A percentile compares a stretch with the other conserved stretches of the same genome.
These are phyloP conservation scores for Phalaenopsis aphrodite DNA, from an alignment of 106 monocot species.

Conservation along the genomic window DNA sequence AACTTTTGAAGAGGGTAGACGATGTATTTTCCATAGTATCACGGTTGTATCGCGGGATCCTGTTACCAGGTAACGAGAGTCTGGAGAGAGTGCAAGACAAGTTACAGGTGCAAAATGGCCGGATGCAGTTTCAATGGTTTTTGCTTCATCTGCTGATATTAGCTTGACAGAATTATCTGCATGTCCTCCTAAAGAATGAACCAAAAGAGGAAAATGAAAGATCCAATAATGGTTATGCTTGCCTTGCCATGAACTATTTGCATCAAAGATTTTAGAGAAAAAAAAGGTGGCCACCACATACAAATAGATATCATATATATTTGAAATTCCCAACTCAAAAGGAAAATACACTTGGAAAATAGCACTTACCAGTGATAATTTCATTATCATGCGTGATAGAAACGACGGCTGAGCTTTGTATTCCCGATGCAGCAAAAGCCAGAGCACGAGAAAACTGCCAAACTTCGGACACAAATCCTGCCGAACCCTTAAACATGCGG, in stretches of 20 bases:
- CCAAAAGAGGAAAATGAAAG: background rate
- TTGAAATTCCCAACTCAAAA: background rate
- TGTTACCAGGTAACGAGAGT: slow-evolving; percentile 71
- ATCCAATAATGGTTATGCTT: background rate
- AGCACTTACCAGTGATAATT: slow-evolving; percentile 58
- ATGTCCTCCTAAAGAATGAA: slow-evolving; percentile 56
- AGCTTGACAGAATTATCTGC: slow-evolving; percentile 87
- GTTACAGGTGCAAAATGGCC: slow-evolving; percentile 82
- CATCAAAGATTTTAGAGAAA: background rate
- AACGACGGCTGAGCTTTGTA: slow-evolving; percentile 63
- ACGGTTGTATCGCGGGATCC: slow-evolving; percentile 91
- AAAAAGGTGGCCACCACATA: background rate
- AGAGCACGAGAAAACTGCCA: slow-evolving; percentile 74
- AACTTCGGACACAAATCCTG: slow-evolving; percentile 43
- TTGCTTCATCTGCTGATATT: slow-evolving; percentile 71
- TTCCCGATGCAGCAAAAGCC: slow-evolving; percentile 72
- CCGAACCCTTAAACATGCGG: slow-evolving; percentile 79
- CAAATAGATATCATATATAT: background rate
- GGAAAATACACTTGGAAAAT: background rate
- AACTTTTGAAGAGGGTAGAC: slow-evolving; percentile 14
- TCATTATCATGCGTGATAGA: slow-evolving; percentile 74
- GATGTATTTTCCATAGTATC: slow-evolving; percentile 77
- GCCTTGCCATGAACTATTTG: background rate
- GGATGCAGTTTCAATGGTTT: slow-evolving; percentile 80
- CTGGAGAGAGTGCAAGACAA: slow-evolving; percentile 68